Evolutionary conservation across 306 rosid species (phyloP).

Genomic region (Prunus campanulata): DNA sequence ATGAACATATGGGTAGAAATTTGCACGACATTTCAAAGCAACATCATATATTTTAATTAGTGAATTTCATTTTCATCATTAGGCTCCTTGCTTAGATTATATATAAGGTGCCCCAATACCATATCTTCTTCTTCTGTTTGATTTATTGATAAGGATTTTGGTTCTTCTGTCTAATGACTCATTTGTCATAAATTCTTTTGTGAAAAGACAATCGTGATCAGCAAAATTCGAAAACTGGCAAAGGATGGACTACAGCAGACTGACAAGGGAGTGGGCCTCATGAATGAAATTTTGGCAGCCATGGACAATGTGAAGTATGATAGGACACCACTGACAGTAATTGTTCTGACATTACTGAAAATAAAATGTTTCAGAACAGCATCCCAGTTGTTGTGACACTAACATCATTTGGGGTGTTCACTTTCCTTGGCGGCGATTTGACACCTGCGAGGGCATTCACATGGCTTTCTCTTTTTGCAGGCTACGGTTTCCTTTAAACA

Average conservation of each 20-base stretch:
- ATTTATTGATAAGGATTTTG: neutral
- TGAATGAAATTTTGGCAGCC: conserved; percentile 80
- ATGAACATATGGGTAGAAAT: too few species aligned
- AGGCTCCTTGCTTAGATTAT: neutral
- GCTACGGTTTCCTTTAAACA: conserved; percentile 66
- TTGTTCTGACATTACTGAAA: conserved; percentile 21
- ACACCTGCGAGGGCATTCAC: conserved; percentile 92
- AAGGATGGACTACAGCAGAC: conserved; percentile 70
- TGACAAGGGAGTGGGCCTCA: conserved; percentile 85
- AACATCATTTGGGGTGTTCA: conserved; percentile 68
- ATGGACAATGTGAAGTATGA: conserved; percentile 89
- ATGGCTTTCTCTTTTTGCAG: conserved; percentile 72
- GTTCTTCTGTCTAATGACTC: neutral
- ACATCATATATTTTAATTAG: neutral
- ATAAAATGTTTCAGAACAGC: conserved; percentile 58
- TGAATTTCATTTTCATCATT: neutral
- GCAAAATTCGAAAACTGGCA: conserved; percentile 69
- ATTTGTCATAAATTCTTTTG: neutral
- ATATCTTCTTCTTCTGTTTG: neutral
- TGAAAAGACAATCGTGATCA: conserved; percentile 52
- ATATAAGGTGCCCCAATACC: neutral
- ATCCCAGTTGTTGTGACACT: conserved; percentile 82
- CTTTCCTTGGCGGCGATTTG: conserved; percentile 76
- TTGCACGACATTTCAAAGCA: too few species aligned
- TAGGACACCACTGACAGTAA: neutral